A percentile compares a stretch with the other conserved stretches of the same genome.
Conservation (phyloP, 2,329 filamentous ascomycete species). For the Fusarium pseudocircinatum region DNA sequence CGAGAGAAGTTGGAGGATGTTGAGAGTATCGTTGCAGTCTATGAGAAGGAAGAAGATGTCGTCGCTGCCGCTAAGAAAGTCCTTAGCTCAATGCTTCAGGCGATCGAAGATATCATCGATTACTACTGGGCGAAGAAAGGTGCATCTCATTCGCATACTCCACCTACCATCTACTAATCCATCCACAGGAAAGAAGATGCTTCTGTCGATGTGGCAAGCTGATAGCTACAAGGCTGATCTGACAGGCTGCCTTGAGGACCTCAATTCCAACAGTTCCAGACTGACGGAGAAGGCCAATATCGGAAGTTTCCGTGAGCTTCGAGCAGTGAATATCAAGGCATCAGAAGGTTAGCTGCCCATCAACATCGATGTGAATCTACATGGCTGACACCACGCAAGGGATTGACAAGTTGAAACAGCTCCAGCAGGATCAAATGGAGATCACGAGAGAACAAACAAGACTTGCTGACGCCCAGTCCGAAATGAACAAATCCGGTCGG, state of each 20-base stretch:
- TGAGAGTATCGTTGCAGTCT: background rate
- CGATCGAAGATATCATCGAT: background rate
- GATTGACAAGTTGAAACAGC: rapidly evolving
- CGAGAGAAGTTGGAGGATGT: background rate
- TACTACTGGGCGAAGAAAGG: background rate
- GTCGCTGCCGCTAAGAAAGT: background rate
- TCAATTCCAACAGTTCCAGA: background rate
- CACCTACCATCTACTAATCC: rapidly evolving
- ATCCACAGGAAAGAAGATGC: background rate
- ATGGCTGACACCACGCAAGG: background rate
- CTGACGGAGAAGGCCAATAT: background rate
- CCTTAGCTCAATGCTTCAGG: background rate
- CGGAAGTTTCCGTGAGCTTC: background rate
- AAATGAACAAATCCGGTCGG: background rate
- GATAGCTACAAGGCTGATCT: background rate
- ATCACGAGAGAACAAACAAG: background rate
- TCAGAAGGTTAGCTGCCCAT: background rate
- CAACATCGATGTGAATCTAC: rapidly evolving
- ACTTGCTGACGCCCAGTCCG: background rate
- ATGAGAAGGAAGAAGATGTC: background rate
- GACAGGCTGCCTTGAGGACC: background rate
- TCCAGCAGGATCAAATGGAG: background rate
- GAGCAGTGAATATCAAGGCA: background rate
- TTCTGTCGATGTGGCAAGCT: background rate
- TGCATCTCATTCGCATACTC: rapidly evolving